A percentile compares a stretch with the other conserved stretches of the same genome.
These are phyloP conservation scores for Mitragyna speciosa DNA, from an alignment of 257 asterid genomes.

Conservation along the genomic window DNA sequence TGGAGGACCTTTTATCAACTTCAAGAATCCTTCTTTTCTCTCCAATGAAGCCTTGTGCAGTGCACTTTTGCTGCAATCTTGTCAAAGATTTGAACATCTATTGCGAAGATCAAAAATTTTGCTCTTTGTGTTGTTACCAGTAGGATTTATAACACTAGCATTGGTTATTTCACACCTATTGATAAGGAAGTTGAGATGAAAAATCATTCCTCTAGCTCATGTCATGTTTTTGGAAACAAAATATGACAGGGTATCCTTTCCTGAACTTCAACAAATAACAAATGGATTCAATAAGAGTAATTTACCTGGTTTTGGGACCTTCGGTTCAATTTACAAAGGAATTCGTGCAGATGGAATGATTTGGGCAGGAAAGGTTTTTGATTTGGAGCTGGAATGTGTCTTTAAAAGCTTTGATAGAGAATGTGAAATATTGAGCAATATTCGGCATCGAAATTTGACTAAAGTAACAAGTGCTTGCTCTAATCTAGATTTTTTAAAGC, in stretches of 20 bases:
- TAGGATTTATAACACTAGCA: neutral
- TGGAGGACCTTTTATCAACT: neutral
- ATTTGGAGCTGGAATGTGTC: neutral
- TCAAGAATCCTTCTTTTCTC: neutral
- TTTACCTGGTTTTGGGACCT: neutral
- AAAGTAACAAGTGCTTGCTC: neutral
- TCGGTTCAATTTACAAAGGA: slow-evolving; percentile 7
- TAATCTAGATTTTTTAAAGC: neutral
- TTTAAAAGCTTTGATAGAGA: slow-evolving; percentile 9
- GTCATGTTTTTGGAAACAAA: neutral
- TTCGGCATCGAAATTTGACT: neutral
- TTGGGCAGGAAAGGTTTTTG: slow-evolving; percentile 11
- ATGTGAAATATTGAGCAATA: neutral
- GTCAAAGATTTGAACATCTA: neutral
- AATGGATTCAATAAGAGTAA: neutral
- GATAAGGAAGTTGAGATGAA: neutral
- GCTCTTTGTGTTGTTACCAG: neutral
- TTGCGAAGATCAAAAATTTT: neutral
- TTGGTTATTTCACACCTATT: neutral
- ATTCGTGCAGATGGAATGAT: neutral
- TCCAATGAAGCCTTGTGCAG: neutral
- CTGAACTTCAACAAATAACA: neutral
- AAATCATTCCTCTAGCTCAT: neutral
- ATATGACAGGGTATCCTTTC: neutral
- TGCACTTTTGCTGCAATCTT: neutral